phyloP scores from a whole-genome alignment of 2,329 filamentous ascomycete genomes.

The Fusarium sp. region DNA sequence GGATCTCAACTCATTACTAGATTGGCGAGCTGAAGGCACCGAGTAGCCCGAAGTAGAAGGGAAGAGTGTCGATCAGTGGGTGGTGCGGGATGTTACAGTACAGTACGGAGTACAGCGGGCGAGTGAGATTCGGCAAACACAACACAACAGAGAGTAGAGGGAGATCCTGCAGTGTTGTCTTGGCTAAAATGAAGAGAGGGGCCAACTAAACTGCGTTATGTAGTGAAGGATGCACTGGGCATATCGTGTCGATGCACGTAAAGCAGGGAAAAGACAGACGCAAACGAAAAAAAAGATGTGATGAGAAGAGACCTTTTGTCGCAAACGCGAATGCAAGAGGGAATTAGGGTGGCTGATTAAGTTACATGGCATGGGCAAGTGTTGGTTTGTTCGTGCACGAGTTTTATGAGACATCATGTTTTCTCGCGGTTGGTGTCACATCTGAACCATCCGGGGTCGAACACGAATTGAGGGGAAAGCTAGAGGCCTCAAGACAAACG shows the following conservation, averaged over 20 bases:
- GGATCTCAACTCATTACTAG: neutral
- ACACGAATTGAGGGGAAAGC: constrained; percentile 14
- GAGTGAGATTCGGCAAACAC: neutral
- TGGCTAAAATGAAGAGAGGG: neutral
- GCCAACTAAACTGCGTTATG: neutral
- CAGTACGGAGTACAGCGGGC: neutral
- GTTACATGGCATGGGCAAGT: neutral
- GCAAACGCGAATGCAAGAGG: neutral
- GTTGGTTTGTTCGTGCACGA: neutral
- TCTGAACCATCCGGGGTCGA: neutral
- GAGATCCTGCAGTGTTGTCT: constrained; percentile 25
- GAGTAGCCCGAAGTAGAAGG: neutral
- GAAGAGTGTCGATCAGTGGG: constrained; percentile 9
- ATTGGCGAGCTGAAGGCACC: constrained; percentile 31
- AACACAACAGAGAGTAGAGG: no score
- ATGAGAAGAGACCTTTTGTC: constrained; percentile 2
- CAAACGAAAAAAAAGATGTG: constrained; percentile 5
- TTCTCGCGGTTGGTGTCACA: constrained; percentile 10
- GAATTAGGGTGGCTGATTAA: neutral
- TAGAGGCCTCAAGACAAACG: constrained; percentile 10
- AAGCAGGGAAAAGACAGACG: neutral
- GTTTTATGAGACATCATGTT: constrained; percentile 32
- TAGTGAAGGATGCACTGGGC: neutral
- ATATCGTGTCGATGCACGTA: neutral
- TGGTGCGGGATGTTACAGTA: neutral